A percentile compares a stretch with the other conserved stretches of the same genome.
These are phyloP conservation scores for Colletotrichum sp. DNA, from an alignment of 2,329 filamentous ascomycete genomes.

Conservation along the genomic window DNA sequence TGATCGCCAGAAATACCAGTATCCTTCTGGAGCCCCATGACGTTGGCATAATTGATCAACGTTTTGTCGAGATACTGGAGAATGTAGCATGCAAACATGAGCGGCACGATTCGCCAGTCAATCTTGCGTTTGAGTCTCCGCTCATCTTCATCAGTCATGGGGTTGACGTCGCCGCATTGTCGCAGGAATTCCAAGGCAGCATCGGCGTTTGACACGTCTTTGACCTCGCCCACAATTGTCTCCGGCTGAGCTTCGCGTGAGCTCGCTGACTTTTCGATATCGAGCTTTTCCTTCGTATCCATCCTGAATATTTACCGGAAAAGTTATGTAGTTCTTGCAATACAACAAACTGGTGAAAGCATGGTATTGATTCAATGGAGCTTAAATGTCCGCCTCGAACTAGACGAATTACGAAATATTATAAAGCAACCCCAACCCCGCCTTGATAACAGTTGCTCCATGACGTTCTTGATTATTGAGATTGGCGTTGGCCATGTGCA, in stretches of 20 bases:
- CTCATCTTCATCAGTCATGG: neutral
- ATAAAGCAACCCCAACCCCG: neutral
- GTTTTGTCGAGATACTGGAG: constrained; percentile 18
- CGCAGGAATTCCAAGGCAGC: neutral
- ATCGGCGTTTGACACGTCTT: neutral
- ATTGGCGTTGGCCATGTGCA: neutral
- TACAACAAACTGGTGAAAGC: accelerated
- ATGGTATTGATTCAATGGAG: neutral
- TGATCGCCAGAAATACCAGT: constrained; percentile 56
- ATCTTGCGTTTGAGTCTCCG: constrained; percentile 18
- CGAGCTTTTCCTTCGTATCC: neutral
- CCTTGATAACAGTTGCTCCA: neutral
- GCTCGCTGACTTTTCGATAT: neutral
- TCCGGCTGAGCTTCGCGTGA: neutral
- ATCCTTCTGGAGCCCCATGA: constrained; percentile 58
- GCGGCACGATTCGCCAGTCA: constrained; percentile 23
- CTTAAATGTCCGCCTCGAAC: neutral
- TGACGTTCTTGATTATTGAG: neutral
- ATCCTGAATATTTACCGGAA: neutral
- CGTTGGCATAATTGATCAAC: constrained; percentile 49
- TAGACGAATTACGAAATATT: too few species aligned
- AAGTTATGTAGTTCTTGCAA: neutral
- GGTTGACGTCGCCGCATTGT: neutral
- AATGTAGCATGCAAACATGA: constrained; percentile 22
- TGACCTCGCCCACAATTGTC: constrained; percentile 1